Percentiles rank a stretch among this genome's conserved stretches.
Conservation (phyloP, 495 filamentous ascomycete genomes). For the Penicillium herquei region DNA sequence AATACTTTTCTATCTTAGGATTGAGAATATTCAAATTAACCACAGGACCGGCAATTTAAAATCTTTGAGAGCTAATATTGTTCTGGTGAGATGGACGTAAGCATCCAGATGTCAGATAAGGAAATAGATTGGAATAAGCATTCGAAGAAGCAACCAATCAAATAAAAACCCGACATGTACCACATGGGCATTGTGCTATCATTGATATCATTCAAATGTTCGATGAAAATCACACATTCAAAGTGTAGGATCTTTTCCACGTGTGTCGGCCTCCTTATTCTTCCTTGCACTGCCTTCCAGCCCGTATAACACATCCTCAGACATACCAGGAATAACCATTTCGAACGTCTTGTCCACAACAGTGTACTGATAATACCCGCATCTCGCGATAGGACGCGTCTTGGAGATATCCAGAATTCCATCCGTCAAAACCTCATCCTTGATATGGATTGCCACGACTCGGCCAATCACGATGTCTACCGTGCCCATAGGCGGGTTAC, state of each 20-base stretch:
- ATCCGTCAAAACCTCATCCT: conserved; percentile 48
- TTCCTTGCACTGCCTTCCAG: conserved; percentile 23
- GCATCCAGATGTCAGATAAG: too few species aligned
- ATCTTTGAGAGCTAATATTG: too few species aligned
- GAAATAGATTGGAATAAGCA: too few species aligned
- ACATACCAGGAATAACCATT: conserved; percentile 46
- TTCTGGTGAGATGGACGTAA: too few species aligned
- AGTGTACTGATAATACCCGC: conserved; percentile 58
- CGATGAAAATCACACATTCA: not conserved
- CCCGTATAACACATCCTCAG: conserved; percentile 33
- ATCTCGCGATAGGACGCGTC: conserved; percentile 60
- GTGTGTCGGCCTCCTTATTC: conserved; percentile 14
- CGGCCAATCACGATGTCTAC: conserved; percentile 56
- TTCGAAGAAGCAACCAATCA: too few species aligned
- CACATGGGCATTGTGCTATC: too few species aligned
- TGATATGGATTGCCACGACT: conserved; percentile 56
- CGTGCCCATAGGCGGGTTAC: conserved; percentile 52
- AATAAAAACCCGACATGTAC: too few species aligned
- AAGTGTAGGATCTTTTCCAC: not conserved
- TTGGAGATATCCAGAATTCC: conserved; percentile 49
- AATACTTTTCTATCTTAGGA: too few species aligned
- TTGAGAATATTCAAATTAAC: too few species aligned
- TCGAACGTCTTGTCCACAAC: conserved; percentile 51
- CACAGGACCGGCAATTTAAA: too few species aligned
- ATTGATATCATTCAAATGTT: too few species aligned